Base-by-base conservation (phyloP, 148 eudicot genomes). In the Bassia scoparia region DNA sequence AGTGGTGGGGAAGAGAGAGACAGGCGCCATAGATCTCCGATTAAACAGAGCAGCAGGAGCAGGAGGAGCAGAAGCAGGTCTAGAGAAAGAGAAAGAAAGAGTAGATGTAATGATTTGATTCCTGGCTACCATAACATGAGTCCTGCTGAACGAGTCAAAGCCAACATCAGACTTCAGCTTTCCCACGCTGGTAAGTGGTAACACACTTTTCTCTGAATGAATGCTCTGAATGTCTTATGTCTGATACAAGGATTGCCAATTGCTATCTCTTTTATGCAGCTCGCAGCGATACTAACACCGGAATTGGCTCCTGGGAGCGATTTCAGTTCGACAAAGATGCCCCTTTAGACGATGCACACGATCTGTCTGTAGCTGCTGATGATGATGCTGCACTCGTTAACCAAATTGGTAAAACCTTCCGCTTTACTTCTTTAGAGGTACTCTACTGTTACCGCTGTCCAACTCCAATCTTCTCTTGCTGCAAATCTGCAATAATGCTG, bases 241-340 rank as follows among this genome's bases (percentile, higher is more conserved):
- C n/a, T n/a, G n/a, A n/a, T n/a, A n/a, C n/a, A n/a, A n/a, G n/a
- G n/a, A n/a, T n/a, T n/a, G n/a, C n/a, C n/a, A n/a, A n/a, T n/a
- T n/a, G n/a, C n/a, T n/a, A n/a, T n/a, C n/a, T n/a, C n/a, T n/a
- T n/a, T 49, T 26, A 27, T 50, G 64, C 74, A 64, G 55, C 26
- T 41, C 81, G 88, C 85, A 95, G 98, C 89, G 97, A 95, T 80
- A 79, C 83, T 78, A 72, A 77, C 11, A 83, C 84, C 43, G 90
- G 98, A 38, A 78, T 67, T 73, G 93, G 97, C 67, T 83, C 96
- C 62, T 95, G 98, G 98, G 97, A 91, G 81, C 84, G 96, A 55
- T 95, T 95, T 80, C 91, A 95, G 48, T 95, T 95, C 46, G 82
- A 95, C 77, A 95, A 89, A 74, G 97, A 95, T 83, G 98, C 98